Evolutionary conservation across 1,139 yeast genomes (phyloP), one percentile per base, ranked within the genome.

Genomic region (Pneumocystis murina): DNA sequence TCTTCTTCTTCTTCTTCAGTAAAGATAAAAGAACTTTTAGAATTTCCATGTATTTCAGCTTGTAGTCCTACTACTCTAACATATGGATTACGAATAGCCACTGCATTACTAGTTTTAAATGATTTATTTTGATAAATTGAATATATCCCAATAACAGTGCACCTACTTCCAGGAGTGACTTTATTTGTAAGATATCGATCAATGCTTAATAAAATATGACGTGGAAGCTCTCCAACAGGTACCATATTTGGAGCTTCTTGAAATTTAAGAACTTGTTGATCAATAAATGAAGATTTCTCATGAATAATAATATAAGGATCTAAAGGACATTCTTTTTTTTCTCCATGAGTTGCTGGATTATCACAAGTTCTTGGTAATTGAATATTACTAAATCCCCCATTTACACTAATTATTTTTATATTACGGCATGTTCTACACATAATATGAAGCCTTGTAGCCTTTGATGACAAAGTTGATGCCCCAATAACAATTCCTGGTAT

Each of bases 171-270:
- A 0, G 99, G 99, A 41, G 91, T 87, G 39, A 92, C 92, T 68
- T 82, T 84, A 76, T 92, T 92, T 35, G 97, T 86, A 73, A 92
- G 78, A 69, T 88, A 87, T 68, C 98, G 81, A 73, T 94, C 98
- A 28, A 91, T 88, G 62, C 94, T 88, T 69, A 94, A 79, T 67
- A 89, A 75, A 62, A 94, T 86, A 71, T 92, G 96, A 70, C 99
- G 83, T 16, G 99, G 99, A 91, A 92, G 86, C 77, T 92, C 99
- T 68, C 99, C 98, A 28, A 92, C 96, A 1, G 98, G 99, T 0
- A 92, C 97, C 86, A 88, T 87, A 73, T 92, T 98, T 16, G 98
- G 97, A 17, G 95, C 81, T 73, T 92, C 99, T 74, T 92, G 99
- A 64, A 94, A 79, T 73, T 94, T 94, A 71, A 94, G 80, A 35